Percentiles rank a stretch among this genome's conserved stretches.
These are phyloP conservation scores for Umbelopsis sp. DNA, from an alignment of 192 early-diverging fungal species.

Conservation along the genomic window DNA sequence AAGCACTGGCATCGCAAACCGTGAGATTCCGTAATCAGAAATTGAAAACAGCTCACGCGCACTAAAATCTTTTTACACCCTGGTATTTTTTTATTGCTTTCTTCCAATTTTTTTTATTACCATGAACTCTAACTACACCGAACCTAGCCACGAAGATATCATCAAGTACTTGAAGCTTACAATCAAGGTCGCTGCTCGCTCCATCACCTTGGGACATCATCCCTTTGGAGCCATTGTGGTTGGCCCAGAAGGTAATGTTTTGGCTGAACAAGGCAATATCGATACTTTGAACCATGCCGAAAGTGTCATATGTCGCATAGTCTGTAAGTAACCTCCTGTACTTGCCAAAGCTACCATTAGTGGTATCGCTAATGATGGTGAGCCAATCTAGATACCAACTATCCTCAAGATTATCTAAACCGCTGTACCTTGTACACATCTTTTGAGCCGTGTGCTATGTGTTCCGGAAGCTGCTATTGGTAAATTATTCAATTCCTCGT, in stretches of 20 bases:
- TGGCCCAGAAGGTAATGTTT: slow-evolving; percentile 27
- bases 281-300: slow-evolving; percentile 36
- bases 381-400: slow-evolving; percentile 22
- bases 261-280: slow-evolving; percentile 35
- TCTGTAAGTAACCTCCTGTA: slow-evolving; percentile 25
- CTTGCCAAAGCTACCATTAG: neutral
- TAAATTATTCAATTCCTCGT: neutral
- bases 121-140: neutral
- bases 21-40: too few species aligned
- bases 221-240: slow-evolving; percentile 34
- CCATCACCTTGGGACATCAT: slow-evolving; percentile 26
- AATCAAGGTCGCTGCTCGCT: slow-evolving; percentile 20
- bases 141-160: slow-evolving; percentile 18
- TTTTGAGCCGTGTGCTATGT: slow-evolving; percentile 34
- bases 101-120: neutral
- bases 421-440: slow-evolving; percentile 31
- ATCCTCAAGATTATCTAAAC: slow-evolving; percentile 20
- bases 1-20: too few species aligned
- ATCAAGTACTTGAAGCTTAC: slow-evolving; percentile 26
- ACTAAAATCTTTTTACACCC: too few species aligned
- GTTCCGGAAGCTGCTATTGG: slow-evolving; percentile 29
- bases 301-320: slow-evolving; percentile 25
- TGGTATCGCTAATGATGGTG: neutral
- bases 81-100: too few species aligned
- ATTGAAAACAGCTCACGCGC: too few species aligned